Percentiles rank a stretch among this genome's conserved stretches.
These are phyloP conservation scores for Cyberlindnera bimundalis DNA, from an alignment of 805 yeast genomes.

Conservation along the genomic window DNA sequence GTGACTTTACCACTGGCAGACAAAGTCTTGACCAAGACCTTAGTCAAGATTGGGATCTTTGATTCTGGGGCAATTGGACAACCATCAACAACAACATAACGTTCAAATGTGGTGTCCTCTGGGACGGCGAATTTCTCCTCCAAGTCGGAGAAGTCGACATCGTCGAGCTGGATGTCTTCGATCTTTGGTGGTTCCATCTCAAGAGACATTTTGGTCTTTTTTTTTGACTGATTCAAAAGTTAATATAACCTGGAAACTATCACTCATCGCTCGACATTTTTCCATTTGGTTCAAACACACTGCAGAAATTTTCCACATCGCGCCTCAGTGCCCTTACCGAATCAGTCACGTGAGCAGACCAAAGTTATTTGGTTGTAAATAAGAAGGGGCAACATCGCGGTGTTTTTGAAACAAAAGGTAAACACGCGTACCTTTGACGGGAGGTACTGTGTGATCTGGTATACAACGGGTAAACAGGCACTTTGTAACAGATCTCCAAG, in stretches of 20 bases:
- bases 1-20: constrained; percentile 71
- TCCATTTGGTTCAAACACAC: not conserved
- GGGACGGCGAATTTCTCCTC: constrained; percentile 70
- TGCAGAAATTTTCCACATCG: constrained; percentile 7
- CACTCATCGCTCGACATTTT: too few species aligned
- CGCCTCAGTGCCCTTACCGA: not conserved
- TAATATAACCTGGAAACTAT: too few species aligned
- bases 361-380: constrained; percentile 1
- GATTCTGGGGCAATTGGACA: constrained; percentile 93
- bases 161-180: constrained; percentile 54
- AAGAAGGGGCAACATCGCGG: not conserved
- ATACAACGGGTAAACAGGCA: too few species aligned
- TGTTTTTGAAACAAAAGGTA: constrained; percentile 6
- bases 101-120: constrained; percentile 61
- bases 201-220: constrained; percentile 4
- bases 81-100: constrained; percentile 86
- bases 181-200: constrained; percentile 34
- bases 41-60: constrained; percentile 77
- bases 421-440: too few species aligned
- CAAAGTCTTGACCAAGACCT: constrained; percentile 81
- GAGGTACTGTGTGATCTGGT: too few species aligned
- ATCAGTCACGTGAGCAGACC: not conserved
- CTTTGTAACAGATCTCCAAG: too few species aligned
- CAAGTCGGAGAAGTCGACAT: constrained; percentile 78
- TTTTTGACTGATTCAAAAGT: not conserved